A percentile compares a stretch with the other conserved stretches of the same genome.
These are phyloP conservation scores for Neoascochyta sp. DNA, from an alignment of 2,329 filamentous ascomycete species.

Conservation along the genomic window DNA sequence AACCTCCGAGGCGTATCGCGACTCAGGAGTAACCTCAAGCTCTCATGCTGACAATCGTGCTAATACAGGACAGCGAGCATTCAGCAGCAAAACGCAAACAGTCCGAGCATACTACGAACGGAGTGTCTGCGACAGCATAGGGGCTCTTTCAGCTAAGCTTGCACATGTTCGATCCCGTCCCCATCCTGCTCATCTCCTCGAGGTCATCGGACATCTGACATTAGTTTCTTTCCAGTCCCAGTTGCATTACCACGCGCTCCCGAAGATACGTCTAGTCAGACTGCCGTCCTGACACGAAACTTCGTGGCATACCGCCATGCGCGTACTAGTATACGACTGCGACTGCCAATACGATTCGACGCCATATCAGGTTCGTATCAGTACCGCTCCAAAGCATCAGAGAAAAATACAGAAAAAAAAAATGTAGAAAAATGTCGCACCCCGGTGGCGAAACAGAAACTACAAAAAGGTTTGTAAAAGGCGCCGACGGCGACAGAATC, in stretches of 20 bases:
- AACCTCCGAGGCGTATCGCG: constrained; percentile 17
- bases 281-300: constrained; percentile 9
- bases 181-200: constrained; percentile 7
- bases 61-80: constrained; percentile 38
- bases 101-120: constrained; percentile 27
- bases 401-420: constrained; percentile 18
- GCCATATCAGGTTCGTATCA: constrained; percentile 13
- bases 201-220: constrained; percentile 23
- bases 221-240: constrained; percentile 22
- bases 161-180: constrained; percentile 26
- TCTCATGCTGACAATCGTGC: constrained; percentile 33
- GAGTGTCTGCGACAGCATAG: constrained; percentile 29
- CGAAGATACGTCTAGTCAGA: constrained; percentile 11
- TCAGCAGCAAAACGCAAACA: constrained; percentile 32
- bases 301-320: no score
- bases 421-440: constrained; percentile 18
- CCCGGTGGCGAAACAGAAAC: constrained; percentile 3
- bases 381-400: constrained; percentile 11
- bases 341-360: no score
- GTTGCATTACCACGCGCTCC: constrained; percentile 12
- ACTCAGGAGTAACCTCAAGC: constrained; percentile 17
- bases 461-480: constrained; percentile 10
- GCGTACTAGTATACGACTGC: no score
- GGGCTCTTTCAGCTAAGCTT: constrained; percentile 27
- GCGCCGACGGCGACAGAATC: constrained; percentile 1